phyloP scores from a whole-genome alignment of 768 basidiomycete genomes.

The Favolaschia claudopus region DNA sequence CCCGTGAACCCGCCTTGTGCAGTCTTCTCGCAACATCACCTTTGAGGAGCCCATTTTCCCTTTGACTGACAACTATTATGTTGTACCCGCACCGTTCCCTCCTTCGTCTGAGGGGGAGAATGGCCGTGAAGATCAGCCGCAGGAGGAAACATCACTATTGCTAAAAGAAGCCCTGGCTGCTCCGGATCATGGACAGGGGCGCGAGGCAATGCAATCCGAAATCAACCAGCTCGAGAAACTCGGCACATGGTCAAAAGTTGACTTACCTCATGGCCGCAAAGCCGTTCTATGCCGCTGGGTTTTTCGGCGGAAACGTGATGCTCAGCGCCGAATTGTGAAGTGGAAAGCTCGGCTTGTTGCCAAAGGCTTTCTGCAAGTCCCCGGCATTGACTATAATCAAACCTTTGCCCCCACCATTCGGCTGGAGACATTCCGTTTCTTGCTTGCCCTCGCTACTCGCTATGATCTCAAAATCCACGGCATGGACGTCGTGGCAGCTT shows the following conservation, averaged over 20 bases:
- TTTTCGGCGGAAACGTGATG: conserved; percentile 42
- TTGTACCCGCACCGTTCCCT: background rate
- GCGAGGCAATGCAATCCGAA: conserved; percentile 34
- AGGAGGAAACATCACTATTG: background rate
- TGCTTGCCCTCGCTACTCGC: conserved; percentile 44
- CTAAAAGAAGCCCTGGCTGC: conserved; percentile 4
- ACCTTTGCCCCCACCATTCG: conserved; percentile 39
- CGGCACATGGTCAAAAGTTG: conserved; percentile 36
- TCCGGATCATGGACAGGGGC: conserved; percentile 29
- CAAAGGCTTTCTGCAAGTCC: background rate
- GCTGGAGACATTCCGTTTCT: conserved; percentile 33
- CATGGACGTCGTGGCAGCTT: conserved; percentile 42
- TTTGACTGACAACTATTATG: background rate
- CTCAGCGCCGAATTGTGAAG: background rate
- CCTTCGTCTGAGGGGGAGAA: conserved; percentile 21
- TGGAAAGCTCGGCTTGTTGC: background rate
- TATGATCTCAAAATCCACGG: conserved; percentile 43
- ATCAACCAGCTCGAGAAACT: conserved; percentile 34
- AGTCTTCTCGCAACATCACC: conserved; percentile 34
- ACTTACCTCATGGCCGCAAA: conserved; percentile 32
- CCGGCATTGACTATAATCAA: conserved; percentile 34
- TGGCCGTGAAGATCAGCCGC: background rate
- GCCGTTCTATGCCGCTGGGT: conserved; percentile 41
- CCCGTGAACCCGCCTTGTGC: conserved; percentile 20
- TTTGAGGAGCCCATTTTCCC: conserved; percentile 16